phyloP scores from a whole-genome alignment of 148 eudicot genomes.

The Pouteria glomerata region DNA sequence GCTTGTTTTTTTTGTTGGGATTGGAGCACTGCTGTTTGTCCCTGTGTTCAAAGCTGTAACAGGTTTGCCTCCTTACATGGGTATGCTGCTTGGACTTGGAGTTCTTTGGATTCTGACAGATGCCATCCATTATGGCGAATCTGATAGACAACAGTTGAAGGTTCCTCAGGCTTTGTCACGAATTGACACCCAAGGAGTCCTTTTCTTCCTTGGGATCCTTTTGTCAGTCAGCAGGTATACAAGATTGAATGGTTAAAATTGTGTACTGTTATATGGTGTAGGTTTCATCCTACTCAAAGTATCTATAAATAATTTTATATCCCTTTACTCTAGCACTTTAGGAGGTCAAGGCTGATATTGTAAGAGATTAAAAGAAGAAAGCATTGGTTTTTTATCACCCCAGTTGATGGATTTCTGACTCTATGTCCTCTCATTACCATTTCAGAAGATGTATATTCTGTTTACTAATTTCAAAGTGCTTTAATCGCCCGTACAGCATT shows the following conservation, averaged over 20 bases:
- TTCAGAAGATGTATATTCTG: background rate
- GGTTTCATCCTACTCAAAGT: no score
- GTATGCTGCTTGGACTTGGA: constrained; percentile 93
- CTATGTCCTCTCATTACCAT: background rate
- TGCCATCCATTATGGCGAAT: constrained; percentile 96
- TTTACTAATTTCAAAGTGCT: no score
- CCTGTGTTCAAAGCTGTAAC: constrained; percentile 86
- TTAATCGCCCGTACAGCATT: no score
- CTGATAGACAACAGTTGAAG: constrained; percentile 78
- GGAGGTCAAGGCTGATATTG: background rate
- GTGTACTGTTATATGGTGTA: background rate
- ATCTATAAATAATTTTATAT: background rate
- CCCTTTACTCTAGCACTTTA: background rate
- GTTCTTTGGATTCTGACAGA: constrained; percentile 95
- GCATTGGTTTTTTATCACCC: background rate
- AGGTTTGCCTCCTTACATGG: constrained; percentile 96
- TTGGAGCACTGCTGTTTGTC: constrained; percentile 87
- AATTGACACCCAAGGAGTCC: constrained; percentile 96
- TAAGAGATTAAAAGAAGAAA: background rate
- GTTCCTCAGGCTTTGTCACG: constrained; percentile 98
- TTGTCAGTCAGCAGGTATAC: constrained; percentile 90
- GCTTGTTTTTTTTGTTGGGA: constrained; percentile 80
- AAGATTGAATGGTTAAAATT: background rate
- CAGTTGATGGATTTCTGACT: background rate
- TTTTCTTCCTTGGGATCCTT: constrained; percentile 96